A percentile compares a stretch with the other conserved stretches of the same genome.
These are phyloP conservation scores for Pichia deserticola DNA, from an alignment of 805 yeast species.

Conservation along the genomic window DNA sequence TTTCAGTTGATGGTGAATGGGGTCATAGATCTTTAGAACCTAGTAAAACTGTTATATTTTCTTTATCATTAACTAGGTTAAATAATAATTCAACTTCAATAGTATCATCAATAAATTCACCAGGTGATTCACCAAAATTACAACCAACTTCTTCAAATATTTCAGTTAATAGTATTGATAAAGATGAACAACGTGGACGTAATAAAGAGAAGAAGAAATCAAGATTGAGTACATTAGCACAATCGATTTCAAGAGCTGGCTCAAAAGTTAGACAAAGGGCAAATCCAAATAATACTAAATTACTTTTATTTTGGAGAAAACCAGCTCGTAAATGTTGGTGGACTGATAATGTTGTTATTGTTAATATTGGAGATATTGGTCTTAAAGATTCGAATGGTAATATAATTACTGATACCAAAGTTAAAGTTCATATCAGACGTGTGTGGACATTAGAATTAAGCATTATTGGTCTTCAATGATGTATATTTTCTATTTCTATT, in stretches of 20 bases:
- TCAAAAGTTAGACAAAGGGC: slow-evolving; percentile 28
- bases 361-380: slow-evolving; percentile 27
- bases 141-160: slow-evolving; percentile 19
- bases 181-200: slow-evolving; percentile 12
- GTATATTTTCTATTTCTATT: background rate
- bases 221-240: slow-evolving; percentile 52
- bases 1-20: slow-evolving; percentile 62
- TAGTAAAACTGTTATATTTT: slow-evolving; percentile 76
- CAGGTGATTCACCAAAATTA: slow-evolving; percentile 26
- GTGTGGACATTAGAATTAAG: slow-evolving; percentile 96
- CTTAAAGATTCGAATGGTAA: slow-evolving; percentile 21
- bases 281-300: slow-evolving; percentile 43
- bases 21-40: slow-evolving; percentile 88
- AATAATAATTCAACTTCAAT: slow-evolving; percentile 21
- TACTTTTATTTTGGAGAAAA: slow-evolving; percentile 89
- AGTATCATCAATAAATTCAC: slow-evolving; percentile 10
- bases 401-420: slow-evolving; percentile 31
- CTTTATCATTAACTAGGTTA: slow-evolving; percentile 66
- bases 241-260: slow-evolving; percentile 40
- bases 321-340: slow-evolving; percentile 99
- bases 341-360: slow-evolving; percentile 56
- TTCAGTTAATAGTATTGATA: slow-evolving; percentile 7
- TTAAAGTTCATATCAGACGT: slow-evolving; percentile 79
- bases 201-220: slow-evolving; percentile 24
- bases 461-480: slow-evolving; percentile 70